These are phyloP conservation scores for Chloris gayana DNA, from an alignment of 176 grass and related monocot genomes.

Conservation along the genomic window DNA sequence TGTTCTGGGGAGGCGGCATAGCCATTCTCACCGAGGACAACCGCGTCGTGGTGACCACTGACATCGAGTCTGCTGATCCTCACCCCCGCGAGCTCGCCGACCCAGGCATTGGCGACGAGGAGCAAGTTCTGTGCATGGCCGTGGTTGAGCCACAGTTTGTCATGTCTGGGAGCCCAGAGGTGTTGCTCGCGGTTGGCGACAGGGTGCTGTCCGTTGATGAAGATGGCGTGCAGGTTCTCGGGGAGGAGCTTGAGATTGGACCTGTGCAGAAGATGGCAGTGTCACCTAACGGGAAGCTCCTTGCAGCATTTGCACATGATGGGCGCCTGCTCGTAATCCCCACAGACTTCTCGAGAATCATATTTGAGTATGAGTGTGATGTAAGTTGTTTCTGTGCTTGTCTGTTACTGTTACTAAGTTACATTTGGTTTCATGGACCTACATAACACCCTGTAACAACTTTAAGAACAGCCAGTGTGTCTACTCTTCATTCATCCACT, in stretches of 20 bases:
- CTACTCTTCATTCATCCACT: background rate
- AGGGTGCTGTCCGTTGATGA: slow-evolving; percentile 73
- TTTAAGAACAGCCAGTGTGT: background rate
- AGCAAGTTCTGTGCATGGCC: slow-evolving; percentile 74
- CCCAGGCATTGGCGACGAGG: slow-evolving; percentile 68
- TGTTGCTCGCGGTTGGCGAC: slow-evolving; percentile 81
- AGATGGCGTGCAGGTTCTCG: slow-evolving; percentile 79
- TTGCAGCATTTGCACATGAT: slow-evolving; percentile 84
- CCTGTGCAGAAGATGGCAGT: slow-evolving; percentile 96
- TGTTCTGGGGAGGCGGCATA: slow-evolving; percentile 91
- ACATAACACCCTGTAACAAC: too few relatives aligned
- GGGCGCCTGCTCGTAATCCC: slow-evolving; percentile 83
- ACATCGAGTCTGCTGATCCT: slow-evolving; percentile 52
- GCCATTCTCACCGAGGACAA: slow-evolving; percentile 73
- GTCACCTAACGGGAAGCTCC: slow-evolving; percentile 84
- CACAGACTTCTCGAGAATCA: slow-evolving; percentile 87
- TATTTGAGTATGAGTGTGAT: slow-evolving; percentile 94
- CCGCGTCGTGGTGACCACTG: slow-evolving; percentile 48
- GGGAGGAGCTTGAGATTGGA: slow-evolving; percentile 68
- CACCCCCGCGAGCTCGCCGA: slow-evolving; percentile 71
- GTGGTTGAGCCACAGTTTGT: slow-evolving; percentile 87
- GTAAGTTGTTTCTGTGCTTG: slow-evolving; percentile 48
- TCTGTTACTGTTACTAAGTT: slow-evolving; percentile 9
- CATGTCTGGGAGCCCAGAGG: slow-evolving; percentile 89
- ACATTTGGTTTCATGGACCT: background rate